phyloP scores from a whole-genome alignment of 768 basidiomycete genomes.

The Astraeus odoratus region DNA sequence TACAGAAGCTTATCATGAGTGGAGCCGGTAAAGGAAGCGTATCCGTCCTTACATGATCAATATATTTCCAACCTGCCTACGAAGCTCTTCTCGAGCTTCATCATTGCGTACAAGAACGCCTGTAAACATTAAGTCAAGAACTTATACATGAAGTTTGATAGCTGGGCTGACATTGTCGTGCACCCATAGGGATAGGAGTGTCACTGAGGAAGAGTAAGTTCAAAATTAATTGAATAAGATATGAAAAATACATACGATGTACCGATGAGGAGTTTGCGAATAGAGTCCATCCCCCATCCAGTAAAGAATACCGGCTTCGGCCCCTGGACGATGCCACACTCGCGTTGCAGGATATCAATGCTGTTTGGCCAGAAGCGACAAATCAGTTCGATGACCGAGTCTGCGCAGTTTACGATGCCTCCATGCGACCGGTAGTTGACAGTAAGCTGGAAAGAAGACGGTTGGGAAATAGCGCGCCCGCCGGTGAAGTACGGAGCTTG shows the following conservation, averaged over 20 bases:
- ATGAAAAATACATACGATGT: conserved; percentile 29
- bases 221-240: conserved; percentile 3
- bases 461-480: conserved; percentile 16
- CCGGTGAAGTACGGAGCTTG: conserved; percentile 2
- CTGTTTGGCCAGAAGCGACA: conserved; percentile 54
- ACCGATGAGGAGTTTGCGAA: conserved; percentile 47
- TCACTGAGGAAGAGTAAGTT: conserved; percentile 28
- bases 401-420: conserved; percentile 67
- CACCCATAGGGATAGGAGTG: conserved; percentile 50
- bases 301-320: conserved; percentile 52
- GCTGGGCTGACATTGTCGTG: conserved; percentile 48
- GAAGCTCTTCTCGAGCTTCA: conserved; percentile 39
- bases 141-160: neutral
- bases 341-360: conserved; percentile 52
- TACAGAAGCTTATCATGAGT: too few relatives aligned
- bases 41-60: conserved; percentile 45
- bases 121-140: conserved; percentile 16
- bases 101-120: conserved; percentile 68
- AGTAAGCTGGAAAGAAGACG: conserved; percentile 47
- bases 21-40: too few relatives aligned
- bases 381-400: conserved; percentile 57
- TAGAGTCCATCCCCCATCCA: conserved; percentile 37
- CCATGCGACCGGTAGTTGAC: conserved; percentile 67
- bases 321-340: conserved; percentile 49
- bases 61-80: conserved; percentile 47